Base-by-base conservation (phyloP, 345 rosid species). In the Linum trigynum region DNA sequence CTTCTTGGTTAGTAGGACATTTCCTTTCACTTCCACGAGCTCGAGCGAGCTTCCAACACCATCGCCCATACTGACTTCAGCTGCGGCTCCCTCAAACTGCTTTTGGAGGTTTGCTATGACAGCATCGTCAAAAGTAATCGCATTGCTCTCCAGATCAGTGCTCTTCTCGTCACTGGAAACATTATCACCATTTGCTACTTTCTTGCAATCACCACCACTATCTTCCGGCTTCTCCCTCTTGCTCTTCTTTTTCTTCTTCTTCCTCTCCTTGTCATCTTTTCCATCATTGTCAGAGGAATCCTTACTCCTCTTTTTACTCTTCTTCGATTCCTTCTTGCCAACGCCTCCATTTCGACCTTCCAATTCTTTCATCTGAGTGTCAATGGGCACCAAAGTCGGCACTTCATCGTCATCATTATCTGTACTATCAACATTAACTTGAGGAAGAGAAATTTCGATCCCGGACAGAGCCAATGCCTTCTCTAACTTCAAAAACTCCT, bases 71-170 rank as follows among this genome's bases (percentile, higher is more conserved):
- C 81, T 85, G 71, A 73, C 84, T 74, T 85, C 97, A 2, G 82
- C 80, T 14, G 99, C 97, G 64, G 86, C 87, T 71, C 81, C 86
- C 79, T 94, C 97, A 81, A 94, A 90, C 84, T 94, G 90, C 80
- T 69, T 70, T 57, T 88, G 90, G 63, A 94, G 97, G 79, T 90
- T 89, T 1, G 90, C 83, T 67, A 88, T 86, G 68, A 81, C 83
- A 42, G 86, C 67, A 70, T 86, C 87, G 62, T 82, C 77, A 4
- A 86, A 69, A 7, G 69, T 57, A 57, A 77, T 60, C 41, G 62
- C 32, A 71, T 57, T 38, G 15, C 63, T 66, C 8, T 62, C 72
- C 60, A 66, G 74, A 67, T 38, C 40, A 42, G n/a, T 67, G 5
- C 48, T 8, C n/a, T 35, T 71, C 59, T 74, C 78, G 7, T 71